These are phyloP conservation scores for Trametes coccinea DNA, from an alignment of 768 basidiomycete genomes.

Conservation along the genomic window DNA sequence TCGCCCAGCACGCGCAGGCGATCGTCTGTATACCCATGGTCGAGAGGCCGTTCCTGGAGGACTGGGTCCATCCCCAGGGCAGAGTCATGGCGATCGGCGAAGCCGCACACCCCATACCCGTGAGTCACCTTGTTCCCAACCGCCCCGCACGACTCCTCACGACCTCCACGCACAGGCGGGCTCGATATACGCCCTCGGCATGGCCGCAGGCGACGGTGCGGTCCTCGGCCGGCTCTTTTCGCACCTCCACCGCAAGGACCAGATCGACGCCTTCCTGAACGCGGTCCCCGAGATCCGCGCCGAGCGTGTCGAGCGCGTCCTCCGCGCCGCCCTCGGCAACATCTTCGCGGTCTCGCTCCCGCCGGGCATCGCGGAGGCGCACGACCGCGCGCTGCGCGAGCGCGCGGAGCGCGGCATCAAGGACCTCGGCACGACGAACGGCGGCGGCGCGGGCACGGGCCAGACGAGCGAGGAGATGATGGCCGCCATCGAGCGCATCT, in stretches of 20 bases:
- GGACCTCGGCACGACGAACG: neutral
- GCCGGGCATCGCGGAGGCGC: conserved; percentile 22
- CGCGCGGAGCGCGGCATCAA: conserved; percentile 13
- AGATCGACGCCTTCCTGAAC: conserved; percentile 30
- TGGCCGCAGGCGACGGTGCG: conserved; percentile 35
- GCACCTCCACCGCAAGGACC: conserved; percentile 29
- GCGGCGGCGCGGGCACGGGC: neutral
- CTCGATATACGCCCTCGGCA: conserved; percentile 20
- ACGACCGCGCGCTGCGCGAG: conserved; percentile 15
- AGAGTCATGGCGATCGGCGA: conserved; percentile 33
- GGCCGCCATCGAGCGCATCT: conserved; percentile 22
- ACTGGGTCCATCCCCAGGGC: conserved; percentile 34
- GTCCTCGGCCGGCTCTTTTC: conserved; percentile 37
- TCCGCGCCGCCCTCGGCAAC: conserved; percentile 21
- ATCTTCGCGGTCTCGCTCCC: conserved; percentile 26
- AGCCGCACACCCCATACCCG: conserved; percentile 35
- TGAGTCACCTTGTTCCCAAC: conserved; percentile 9
- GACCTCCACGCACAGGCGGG: conserved; percentile 4
- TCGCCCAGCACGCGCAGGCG: conserved; percentile 13
- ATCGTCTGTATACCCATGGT: conserved; percentile 15
- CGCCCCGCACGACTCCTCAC: neutral
- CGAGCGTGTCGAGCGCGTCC: conserved; percentile 25
- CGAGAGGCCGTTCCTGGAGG: conserved; percentile 26
- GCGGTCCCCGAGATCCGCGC: conserved; percentile 30
- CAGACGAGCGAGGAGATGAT: conserved; percentile 13